Evolutionary conservation across 805 yeast genomes (phyloP).

Genomic region (Schwanniomyces occidentalis): DNA sequence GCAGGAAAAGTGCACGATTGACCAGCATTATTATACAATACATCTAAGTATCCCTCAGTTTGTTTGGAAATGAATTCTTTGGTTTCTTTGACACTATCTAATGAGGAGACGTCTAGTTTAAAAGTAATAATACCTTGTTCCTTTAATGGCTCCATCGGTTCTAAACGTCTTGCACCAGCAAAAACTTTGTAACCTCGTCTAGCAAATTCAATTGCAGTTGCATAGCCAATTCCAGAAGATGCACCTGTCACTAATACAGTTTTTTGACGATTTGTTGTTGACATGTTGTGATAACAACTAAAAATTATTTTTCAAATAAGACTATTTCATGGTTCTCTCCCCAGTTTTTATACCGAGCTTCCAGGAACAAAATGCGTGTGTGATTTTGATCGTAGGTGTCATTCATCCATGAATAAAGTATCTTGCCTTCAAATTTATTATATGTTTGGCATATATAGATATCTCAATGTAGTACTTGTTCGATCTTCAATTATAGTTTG

Average conservation of each 20-base stretch:
- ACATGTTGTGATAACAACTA: no score
- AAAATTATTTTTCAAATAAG: no score
- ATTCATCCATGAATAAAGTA: no score
- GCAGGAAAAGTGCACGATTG: constrained; percentile 74
- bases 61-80: constrained; percentile 41
- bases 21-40: constrained; percentile 76
- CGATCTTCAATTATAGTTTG: no score
- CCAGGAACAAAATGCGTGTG: no score
- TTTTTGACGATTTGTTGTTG: constrained; percentile 27
- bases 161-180: constrained; percentile 72
- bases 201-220: constrained; percentile 50
- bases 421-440: no score
- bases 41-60: constrained; percentile 53
- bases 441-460: no score
- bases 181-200: constrained; percentile 57
- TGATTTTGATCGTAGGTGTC: no score
- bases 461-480: no score
- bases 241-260: constrained; percentile 59
- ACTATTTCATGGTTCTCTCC: no score
- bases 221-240: constrained; percentile 56
- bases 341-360: no score
- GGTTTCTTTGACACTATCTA: constrained; percentile 46
- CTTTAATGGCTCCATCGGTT: constrained; percentile 54
- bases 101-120: constrained; percentile 57
- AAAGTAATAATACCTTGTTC: constrained; percentile 48